phyloP scores from a whole-genome alignment of 1,139 yeast genomes.

The Lizanozyma gosingica region DNA sequence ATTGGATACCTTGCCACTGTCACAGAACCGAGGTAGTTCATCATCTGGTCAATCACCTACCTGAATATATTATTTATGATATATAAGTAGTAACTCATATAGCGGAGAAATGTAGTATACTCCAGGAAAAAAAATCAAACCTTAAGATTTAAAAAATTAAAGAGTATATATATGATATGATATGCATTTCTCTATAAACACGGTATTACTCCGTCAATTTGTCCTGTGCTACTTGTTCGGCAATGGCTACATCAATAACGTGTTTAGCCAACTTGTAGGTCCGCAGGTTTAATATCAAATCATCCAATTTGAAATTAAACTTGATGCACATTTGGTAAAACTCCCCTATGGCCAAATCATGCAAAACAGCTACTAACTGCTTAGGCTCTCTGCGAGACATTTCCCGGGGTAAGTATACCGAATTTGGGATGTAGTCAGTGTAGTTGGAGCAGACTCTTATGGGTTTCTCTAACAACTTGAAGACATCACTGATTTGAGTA shows the following conservation, averaged over 20 bases:
- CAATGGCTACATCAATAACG: constrained; percentile 61
- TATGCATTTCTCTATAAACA: background rate
- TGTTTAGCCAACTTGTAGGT: constrained; percentile 63
- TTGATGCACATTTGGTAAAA: constrained; percentile 56
- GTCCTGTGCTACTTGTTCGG: constrained; percentile 23
- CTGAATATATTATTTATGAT: too few species aligned
- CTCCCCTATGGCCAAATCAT: constrained; percentile 54
- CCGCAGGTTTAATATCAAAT: constrained; percentile 50
- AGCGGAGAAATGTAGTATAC: too few species aligned
- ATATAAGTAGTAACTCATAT: too few species aligned
- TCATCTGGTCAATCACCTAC: too few species aligned
- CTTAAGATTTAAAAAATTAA: too few species aligned
- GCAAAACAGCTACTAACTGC: constrained; percentile 44
- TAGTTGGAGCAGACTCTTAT: constrained; percentile 35
- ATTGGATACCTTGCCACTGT: constrained; percentile 44
- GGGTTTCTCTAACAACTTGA: constrained; percentile 52
- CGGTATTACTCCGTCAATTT: background rate
- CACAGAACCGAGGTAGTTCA: constrained; percentile 2
- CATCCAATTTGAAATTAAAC: constrained; percentile 55
- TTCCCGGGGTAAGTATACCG: constrained; percentile 31
- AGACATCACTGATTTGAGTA: constrained; percentile 45
- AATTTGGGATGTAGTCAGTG: constrained; percentile 33
- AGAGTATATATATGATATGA: too few species aligned
- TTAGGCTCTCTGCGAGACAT: constrained; percentile 13
- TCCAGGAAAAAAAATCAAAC: too few species aligned